Evolutionary conservation across 768 basidiomycete species (phyloP).

Genomic region (Xerocomellus dryophilus): DNA sequence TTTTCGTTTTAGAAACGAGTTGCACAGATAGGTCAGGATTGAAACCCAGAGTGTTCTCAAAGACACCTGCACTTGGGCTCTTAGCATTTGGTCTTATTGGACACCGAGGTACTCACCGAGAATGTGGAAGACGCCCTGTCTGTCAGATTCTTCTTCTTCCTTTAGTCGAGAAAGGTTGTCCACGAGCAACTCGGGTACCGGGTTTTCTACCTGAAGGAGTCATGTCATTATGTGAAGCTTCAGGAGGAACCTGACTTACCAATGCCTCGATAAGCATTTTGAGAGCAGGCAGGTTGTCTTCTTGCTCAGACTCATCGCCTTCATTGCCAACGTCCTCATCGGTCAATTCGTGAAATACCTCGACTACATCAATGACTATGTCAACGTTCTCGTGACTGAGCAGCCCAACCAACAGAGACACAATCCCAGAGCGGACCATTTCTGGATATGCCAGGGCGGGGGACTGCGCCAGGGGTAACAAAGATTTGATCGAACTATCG

Average conservation of each 20-base stretch:
- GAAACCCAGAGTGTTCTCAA: slow-evolving; percentile 90
- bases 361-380: slow-evolving; percentile 94
- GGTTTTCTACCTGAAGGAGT: slow-evolving; percentile 65
- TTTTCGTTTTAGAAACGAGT: slow-evolving; percentile 69
- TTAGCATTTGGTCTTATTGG: not conserved
- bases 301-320: slow-evolving; percentile 60
- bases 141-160: slow-evolving; percentile 86
- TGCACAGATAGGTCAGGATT: slow-evolving; percentile 69
- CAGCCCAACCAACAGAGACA: slow-evolving; percentile 73
- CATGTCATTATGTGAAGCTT: slow-evolving; percentile 1
- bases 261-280: slow-evolving; percentile 72
- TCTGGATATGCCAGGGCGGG: slow-evolving; percentile 87
- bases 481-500: slow-evolving; percentile 78
- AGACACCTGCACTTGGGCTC: slow-evolving; percentile 56
- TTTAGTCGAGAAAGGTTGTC: slow-evolving; percentile 87
- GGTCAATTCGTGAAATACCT: slow-evolving; percentile 89
- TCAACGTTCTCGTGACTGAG: slow-evolving; percentile 96
- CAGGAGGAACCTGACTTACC: slow-evolving; percentile 45
- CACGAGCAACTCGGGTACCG: slow-evolving; percentile 83
- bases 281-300: slow-evolving; percentile 61
- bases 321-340: slow-evolving; percentile 93
- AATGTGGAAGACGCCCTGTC: slow-evolving; percentile 90
- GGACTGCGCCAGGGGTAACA: slow-evolving; percentile 86
- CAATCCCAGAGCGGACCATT: slow-evolving; percentile 70
- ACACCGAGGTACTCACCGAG: slow-evolving; percentile 50